These are phyloP conservation scores for Colletotrichum neosansevieriae DNA, from an alignment of 2,329 filamentous ascomycete genomes.

Conservation along the genomic window DNA sequence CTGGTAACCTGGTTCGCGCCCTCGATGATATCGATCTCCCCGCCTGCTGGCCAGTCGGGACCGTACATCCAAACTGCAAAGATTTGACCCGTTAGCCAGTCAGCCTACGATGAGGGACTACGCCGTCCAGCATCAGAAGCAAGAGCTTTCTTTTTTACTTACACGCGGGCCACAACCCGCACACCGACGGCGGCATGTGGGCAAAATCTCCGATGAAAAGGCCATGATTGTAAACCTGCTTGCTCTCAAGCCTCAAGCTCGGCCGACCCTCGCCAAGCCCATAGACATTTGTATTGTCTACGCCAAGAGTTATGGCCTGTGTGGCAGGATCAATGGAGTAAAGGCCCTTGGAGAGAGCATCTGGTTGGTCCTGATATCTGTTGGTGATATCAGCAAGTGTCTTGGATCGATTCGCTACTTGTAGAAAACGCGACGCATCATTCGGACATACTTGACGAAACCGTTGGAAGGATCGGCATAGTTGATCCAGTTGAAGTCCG, in stretches of 20 bases:
- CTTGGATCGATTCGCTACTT: neutral
- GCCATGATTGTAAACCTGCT: slow-evolving; percentile 71
- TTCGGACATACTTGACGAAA: slow-evolving; percentile 72
- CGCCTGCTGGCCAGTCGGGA: slow-evolving; percentile 69
- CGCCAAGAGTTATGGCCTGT: slow-evolving; percentile 58
- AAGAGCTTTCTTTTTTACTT: slow-evolving; percentile 43
- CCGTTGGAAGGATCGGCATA: slow-evolving; percentile 73
- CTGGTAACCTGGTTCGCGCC: slow-evolving; percentile 72
- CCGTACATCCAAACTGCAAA: slow-evolving; percentile 65
- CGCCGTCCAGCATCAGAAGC: no score
- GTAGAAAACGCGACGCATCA: neutral
- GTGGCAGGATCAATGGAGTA: slow-evolving; percentile 56
- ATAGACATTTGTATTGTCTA: slow-evolving; percentile 57
- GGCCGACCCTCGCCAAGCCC: slow-evolving; percentile 56
- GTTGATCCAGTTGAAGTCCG: slow-evolving; percentile 63
- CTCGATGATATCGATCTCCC: slow-evolving; percentile 79
- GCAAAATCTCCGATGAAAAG: slow-evolving; percentile 78
- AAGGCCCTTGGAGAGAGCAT: slow-evolving; percentile 54
- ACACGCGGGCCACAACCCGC: slow-evolving; percentile 82
- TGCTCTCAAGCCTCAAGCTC: slow-evolving; percentile 76
- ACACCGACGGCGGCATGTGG: slow-evolving; percentile 79
- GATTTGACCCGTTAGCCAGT: slow-evolving; percentile 1
- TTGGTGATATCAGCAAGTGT: slow-evolving; percentile 8
- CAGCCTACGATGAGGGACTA: neutral
- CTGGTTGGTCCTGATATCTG: slow-evolving; percentile 58